Conservation (phyloP, 192 early-diverging fungal genomes). For the Gonapodya sp. region DNA sequence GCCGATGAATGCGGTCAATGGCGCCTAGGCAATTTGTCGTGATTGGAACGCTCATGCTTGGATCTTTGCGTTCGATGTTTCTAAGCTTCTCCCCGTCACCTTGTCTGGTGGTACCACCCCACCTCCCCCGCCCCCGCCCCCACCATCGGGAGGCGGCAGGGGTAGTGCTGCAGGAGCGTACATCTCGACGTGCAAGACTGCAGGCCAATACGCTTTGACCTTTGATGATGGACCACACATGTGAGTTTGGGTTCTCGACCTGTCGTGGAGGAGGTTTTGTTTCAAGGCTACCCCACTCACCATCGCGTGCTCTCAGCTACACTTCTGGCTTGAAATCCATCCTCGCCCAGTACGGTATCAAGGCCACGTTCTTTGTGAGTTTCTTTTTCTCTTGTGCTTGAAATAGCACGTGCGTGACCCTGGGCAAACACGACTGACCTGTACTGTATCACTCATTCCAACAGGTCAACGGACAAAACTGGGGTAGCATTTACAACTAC, state of each 20-base stretch:
- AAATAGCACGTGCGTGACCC: too few relatives aligned
- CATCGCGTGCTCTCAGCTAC: neutral
- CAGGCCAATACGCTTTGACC: neutral
- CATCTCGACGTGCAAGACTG: neutral
- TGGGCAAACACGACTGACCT: too few relatives aligned
- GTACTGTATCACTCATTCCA: too few relatives aligned
- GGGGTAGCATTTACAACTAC: neutral
- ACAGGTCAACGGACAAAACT: neutral
- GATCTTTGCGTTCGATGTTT: too few relatives aligned
- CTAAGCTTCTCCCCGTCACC: too few relatives aligned
- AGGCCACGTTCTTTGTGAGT: neutral
- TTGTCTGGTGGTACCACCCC: too few relatives aligned
- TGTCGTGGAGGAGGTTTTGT: neutral
- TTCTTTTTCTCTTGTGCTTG: too few relatives aligned
- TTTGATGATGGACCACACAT: neutral
- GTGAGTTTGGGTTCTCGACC: neutral
- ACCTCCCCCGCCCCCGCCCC: neutral
- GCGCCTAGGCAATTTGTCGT: too few relatives aligned
- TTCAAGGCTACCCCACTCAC: neutral
- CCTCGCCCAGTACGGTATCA: neutral
- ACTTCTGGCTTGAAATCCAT: neutral
- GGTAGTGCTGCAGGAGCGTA: neutral
- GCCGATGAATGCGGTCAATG: too few relatives aligned
- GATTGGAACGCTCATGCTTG: too few relatives aligned
- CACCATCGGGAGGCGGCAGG: neutral